phyloP scores from a whole-genome alignment of 306 rosid genomes.

The Vachellia pachyceras region DNA sequence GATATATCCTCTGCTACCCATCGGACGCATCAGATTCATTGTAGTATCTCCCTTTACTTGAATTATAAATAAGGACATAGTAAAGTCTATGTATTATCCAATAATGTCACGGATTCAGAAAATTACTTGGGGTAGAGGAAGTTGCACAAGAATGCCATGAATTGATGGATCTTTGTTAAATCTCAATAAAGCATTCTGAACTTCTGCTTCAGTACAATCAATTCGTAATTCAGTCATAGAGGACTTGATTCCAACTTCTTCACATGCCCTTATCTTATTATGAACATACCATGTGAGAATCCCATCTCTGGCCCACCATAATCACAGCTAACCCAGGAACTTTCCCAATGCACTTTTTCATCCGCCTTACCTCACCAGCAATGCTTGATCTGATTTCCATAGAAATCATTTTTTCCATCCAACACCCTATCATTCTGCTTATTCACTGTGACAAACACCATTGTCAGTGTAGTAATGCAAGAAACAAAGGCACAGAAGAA shows the following conservation, averaged over 20 bases:
- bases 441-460: slow-evolving; percentile 51
- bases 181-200: slow-evolving; percentile 58
- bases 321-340: slow-evolving; percentile 95
- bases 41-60: neutral
- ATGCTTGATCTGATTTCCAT: slow-evolving; percentile 68
- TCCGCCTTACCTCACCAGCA: slow-evolving; percentile 73
- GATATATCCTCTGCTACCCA: neutral
- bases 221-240: slow-evolving; percentile 59
- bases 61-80: slow-evolving; percentile 29
- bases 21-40: neutral
- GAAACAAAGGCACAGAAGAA: slow-evolving; percentile 31
- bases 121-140: slow-evolving; percentile 92
- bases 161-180: slow-evolving; percentile 77
- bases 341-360: slow-evolving; percentile 67
- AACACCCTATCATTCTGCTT: slow-evolving; percentile 55
- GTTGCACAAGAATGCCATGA: slow-evolving; percentile 97
- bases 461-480: slow-evolving; percentile 13
- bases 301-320: slow-evolving; percentile 82
- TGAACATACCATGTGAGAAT: slow-evolving; percentile 80
- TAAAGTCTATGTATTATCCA: slow-evolving; percentile 19
- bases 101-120: slow-evolving; percentile 51
- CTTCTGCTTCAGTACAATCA: slow-evolving; percentile 66
- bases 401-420: slow-evolving; percentile 74
- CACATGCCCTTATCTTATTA: slow-evolving; percentile 85
- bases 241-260: slow-evolving; percentile 82